Evolutionary conservation across 169 alveolate species (phyloP), one percentile per base, ranked within the genome.

Genomic region (Plasmodium gonderi): DNA sequence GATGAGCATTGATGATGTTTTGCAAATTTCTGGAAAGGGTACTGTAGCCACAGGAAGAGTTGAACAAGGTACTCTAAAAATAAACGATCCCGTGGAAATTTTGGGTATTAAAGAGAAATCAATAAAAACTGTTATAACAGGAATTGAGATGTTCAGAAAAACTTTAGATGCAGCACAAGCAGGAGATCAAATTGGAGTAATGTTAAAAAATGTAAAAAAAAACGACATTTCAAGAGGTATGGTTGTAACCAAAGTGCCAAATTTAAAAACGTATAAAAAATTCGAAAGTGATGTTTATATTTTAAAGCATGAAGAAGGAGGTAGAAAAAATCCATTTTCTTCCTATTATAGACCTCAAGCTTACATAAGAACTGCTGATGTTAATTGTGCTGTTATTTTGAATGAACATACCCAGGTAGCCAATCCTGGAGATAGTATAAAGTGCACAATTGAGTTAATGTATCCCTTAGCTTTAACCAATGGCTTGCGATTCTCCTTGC

Each of bases 131-230:
- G 95, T 97, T 3, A 92, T 96, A 78, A 92, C 95, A 1, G 98
- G 99, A 49, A 96, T 98, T 60, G 99, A 97, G 91, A 98, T 98
- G 97, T 98, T 98, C 96, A 95, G 98, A 83, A 98, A 98, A 89
- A 94, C 97, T 26, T 96, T 98, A 47, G 98, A 97, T 77, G 96
- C 96, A 65, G 99, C 98, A 33, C 98, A 97, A 74, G 98, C 99
- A 29, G 99, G 99, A 51, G 99, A 98, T 93, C 98, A 98, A 91
- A 98, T 98, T 36, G 99, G 99, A n/a, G 94, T 97, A 36, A 93
- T 98, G 90, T 94, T 98, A 31, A 97, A 98, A 95, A 98, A 98
- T 83, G 95, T 95, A 77, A 96, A 95, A 69, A 97, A 94, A 94
- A 98, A 97, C 90, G 99, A 97, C 91, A 89, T 95, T 7, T 60